A percentile compares a stretch with the other conserved stretches of the same genome.
Conservation (phyloP, 2,329 filamentous ascomycete species). For the Hymenoscyphus linearis region DNA sequence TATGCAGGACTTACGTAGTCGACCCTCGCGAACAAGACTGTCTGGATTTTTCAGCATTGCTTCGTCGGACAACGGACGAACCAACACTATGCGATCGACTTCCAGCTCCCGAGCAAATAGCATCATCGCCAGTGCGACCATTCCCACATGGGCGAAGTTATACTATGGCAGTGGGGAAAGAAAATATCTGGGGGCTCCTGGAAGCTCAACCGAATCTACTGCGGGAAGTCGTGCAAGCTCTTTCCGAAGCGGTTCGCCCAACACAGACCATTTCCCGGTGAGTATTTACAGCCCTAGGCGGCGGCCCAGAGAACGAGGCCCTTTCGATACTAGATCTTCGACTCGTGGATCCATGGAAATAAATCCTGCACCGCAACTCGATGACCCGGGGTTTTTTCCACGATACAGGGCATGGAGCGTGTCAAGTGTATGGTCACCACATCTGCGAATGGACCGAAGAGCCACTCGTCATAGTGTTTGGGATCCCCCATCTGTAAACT, state of each 20-base stretch:
- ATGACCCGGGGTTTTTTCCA: constrained; percentile 13
- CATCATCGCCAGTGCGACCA: constrained; percentile 33
- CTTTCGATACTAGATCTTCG: constrained; percentile 26
- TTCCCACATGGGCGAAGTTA: constrained; percentile 48
- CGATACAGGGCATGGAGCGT: constrained; percentile 45
- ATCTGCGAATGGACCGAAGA: constrained; percentile 60
- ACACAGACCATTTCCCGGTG: constrained; percentile 43
- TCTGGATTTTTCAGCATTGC: constrained; percentile 44
- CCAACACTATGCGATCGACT: constrained; percentile 31
- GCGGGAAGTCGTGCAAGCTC: constrained; percentile 44
- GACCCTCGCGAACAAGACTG: constrained; percentile 50
- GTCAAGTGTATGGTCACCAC: constrained; percentile 68
- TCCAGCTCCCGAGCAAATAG: constrained; percentile 41
- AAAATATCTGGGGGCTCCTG: constrained; percentile 40
- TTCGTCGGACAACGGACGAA: constrained; percentile 38
- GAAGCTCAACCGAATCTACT: constrained; percentile 27
- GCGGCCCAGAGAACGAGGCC: constrained; percentile 37
- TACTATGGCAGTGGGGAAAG: constrained; percentile 67
- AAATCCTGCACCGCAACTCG: constrained; percentile 28
- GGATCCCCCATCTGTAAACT: constrained; percentile 67
- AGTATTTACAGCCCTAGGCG: constrained; percentile 43
- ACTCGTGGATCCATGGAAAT: constrained; percentile 41
- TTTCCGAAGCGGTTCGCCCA: constrained; percentile 43
- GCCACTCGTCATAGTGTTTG: constrained; percentile 57
- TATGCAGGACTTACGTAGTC: constrained; percentile 46